Conservation (phyloP, 2,329 filamentous ascomycete species). For the Canariomyces notabilis region DNA sequence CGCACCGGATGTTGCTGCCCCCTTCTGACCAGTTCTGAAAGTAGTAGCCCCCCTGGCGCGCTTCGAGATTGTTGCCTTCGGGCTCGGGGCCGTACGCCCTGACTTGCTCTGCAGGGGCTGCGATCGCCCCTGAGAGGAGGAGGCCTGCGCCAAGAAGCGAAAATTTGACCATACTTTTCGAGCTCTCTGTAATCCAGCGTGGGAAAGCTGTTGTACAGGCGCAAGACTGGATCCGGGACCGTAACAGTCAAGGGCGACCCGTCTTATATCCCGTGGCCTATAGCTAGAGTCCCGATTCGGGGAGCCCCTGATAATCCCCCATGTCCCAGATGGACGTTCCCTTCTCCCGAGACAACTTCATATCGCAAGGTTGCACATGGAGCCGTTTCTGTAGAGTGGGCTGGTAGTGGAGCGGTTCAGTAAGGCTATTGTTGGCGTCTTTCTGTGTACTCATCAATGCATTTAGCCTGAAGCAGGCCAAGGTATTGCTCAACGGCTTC, state of each 20-base stretch:
- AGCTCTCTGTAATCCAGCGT: too few species aligned
- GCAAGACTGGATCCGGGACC: background rate
- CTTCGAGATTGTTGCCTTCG: slow-evolving; percentile 14
- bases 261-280: background rate
- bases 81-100: background rate
- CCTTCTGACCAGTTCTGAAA: slow-evolving; percentile 43
- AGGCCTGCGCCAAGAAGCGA: slow-evolving; percentile 1
- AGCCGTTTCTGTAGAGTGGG: background rate
- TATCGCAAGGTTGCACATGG: background rate
- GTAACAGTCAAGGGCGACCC: background rate
- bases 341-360: background rate
- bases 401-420: background rate
- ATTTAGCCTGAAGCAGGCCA: slow-evolving; percentile 11
- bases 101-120: background rate
- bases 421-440: background rate
- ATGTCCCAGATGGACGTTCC: background rate
- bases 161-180: slow-evolving; percentile 12
- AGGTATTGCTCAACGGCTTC: background rate
- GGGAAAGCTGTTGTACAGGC: background rate
- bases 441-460: background rate
- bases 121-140: slow-evolving; percentile 1
- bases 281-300: background rate
- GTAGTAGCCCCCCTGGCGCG: slow-evolving; percentile 29
- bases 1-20: slow-evolving; percentile 36
- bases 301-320: background rate